phyloP scores from a whole-genome alignment of 164 flowering plant genomes.

The Tinospora cordifolia region DNA sequence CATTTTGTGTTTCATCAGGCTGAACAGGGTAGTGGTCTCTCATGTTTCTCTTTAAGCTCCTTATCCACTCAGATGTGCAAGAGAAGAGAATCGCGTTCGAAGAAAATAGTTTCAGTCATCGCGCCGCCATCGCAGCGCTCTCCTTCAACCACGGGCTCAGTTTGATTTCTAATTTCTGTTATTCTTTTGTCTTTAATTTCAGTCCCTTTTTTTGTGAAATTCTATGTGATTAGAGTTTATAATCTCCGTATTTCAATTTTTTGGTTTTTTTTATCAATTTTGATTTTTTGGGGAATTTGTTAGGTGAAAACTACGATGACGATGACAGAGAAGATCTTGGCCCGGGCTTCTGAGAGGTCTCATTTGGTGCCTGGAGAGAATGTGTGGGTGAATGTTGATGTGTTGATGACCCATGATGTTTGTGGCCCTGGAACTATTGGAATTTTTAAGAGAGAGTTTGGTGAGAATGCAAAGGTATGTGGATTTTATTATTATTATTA shows the following conservation, averaged over 20 bases:
- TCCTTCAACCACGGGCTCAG: slow-evolving; percentile 87
- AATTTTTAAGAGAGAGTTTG: slow-evolving; percentile 89
- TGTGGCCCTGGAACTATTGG: slow-evolving; percentile 92
- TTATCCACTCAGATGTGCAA: slow-evolving; percentile 25
- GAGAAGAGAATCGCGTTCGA: slow-evolving; percentile 27
- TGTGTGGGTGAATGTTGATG: slow-evolving; percentile 91
- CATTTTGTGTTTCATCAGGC: slow-evolving; percentile 19
- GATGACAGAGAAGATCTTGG: slow-evolving; percentile 92
- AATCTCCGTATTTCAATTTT: not conserved
- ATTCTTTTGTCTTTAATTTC: not conserved
- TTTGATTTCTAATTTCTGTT: slow-evolving; percentile 17
- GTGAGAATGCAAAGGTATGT: slow-evolving; percentile 80
- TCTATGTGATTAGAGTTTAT: no score
- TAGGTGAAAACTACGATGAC: slow-evolving; percentile 94
- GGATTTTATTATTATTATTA: no score
- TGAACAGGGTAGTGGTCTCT: slow-evolving; percentile 27
- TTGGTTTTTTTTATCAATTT: not conserved
- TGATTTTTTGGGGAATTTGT: slow-evolving; percentile 5
- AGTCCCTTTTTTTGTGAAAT: no score
- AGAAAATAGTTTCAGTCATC: slow-evolving; percentile 60
- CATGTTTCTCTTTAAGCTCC: slow-evolving; percentile 36
- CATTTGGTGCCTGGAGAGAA: slow-evolving; percentile 84
- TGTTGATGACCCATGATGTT: slow-evolving; percentile 98
- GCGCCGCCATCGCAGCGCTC: slow-evolving; percentile 62
- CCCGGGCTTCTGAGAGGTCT: slow-evolving; percentile 74